A percentile compares a stretch with the other conserved stretches of the same genome.
These are phyloP conservation scores for Xylaria telfairii DNA, from an alignment of 495 filamentous ascomycete species.

Conservation along the genomic window DNA sequence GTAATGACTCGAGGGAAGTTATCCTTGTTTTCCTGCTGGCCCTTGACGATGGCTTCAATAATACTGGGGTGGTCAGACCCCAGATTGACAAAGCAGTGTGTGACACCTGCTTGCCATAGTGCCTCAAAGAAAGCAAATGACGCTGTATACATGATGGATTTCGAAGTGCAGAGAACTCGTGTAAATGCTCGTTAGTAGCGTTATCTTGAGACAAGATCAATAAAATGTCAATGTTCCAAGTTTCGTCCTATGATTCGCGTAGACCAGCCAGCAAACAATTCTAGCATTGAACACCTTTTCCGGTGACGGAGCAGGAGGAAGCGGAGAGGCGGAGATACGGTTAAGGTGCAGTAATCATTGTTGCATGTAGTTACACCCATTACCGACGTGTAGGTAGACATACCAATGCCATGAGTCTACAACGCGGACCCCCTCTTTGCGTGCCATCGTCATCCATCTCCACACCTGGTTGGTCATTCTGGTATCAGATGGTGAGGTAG, in stretches of 20 bases:
- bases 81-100: constrained; percentile 91
- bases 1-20: constrained; percentile 88
- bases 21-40: constrained; percentile 66
- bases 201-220: background rate
- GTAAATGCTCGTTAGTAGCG: background rate
- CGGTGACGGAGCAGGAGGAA: background rate
- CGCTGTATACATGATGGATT: constrained; percentile 52
- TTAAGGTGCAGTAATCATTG: too few relatives aligned
- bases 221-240: background rate
- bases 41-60: constrained; percentile 95
- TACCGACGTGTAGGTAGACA: background rate
- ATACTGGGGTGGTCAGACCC: constrained; percentile 94
- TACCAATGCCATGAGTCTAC: background rate
- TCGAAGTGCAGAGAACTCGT: background rate
- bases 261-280: background rate
- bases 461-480: background rate
- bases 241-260: background rate
- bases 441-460: background rate
- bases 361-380: background rate
- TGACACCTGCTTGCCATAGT: constrained; percentile 88
- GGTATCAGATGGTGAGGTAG: background rate
- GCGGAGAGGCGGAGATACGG: background rate
- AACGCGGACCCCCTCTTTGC: background rate
- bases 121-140: constrained; percentile 91
- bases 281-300: background rate